Conservation (phyloP, 106 monocot species). For the Dendrobium nobile region DNA sequence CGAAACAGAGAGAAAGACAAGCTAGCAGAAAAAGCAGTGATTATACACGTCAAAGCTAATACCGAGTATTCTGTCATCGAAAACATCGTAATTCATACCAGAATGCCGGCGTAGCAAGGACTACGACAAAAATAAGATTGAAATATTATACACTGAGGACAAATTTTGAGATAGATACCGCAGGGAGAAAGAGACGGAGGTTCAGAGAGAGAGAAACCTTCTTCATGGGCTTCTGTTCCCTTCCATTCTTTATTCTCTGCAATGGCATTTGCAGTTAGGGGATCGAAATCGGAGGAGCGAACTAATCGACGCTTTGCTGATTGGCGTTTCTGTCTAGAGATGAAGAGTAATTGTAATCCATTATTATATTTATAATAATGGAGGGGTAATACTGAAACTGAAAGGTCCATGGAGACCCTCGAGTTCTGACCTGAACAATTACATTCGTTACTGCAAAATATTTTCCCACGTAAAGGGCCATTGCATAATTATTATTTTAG, state of each 20-base stretch:
- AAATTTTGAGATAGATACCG: neutral
- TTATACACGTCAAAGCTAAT: neutral
- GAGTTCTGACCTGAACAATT: neutral
- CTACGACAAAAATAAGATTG: neutral
- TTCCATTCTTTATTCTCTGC: slow-evolving; percentile 3
- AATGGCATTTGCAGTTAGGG: neutral
- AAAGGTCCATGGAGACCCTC: neutral
- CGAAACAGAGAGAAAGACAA: neutral
- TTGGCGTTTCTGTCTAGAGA: neutral
- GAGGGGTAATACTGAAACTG: neutral
- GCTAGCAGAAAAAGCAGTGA: neutral
- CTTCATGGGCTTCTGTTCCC: neutral
- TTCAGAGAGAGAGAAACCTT: neutral
- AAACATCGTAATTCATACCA: neutral
- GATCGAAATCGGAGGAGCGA: neutral
- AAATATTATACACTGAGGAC: neutral
- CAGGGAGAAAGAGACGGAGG: no score
- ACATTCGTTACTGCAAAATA: neutral
- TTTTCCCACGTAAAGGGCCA: neutral
- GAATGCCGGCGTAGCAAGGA: neutral
- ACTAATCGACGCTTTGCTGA: neutral
- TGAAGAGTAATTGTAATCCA: neutral
- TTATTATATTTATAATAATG: neutral
- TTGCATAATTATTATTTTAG: no score
- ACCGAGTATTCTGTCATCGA: neutral